Percentiles rank a stretch among this genome's conserved stretches.
Evolutionary conservation across 257 asterid genomes (phyloP).

Genomic region (Verbascum thapsus): DNA sequence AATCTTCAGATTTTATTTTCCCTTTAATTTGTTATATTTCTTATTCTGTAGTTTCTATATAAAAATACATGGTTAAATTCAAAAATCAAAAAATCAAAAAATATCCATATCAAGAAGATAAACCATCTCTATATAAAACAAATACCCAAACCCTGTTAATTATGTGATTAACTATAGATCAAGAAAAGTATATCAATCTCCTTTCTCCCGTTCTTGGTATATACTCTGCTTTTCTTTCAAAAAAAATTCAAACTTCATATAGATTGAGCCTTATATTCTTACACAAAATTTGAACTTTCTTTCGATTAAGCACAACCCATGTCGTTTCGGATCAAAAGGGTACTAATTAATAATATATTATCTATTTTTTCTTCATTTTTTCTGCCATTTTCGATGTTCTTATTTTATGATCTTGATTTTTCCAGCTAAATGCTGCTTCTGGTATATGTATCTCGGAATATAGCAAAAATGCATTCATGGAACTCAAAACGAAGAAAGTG

Average conservation of each 20-base stretch:
- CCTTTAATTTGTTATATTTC: no score
- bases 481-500: conserved; percentile 34
- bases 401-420: conserved; percentile 7
- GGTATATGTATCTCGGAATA: conserved; percentile 30
- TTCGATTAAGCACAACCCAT: conserved; percentile 7
- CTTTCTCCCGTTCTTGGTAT: neutral
- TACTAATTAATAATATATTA: no score
- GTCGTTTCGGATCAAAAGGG: conserved; percentile 33
- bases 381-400: neutral
- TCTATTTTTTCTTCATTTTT: neutral
- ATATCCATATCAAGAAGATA: no score
- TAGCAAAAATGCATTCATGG: conserved; percentile 33
- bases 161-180: neutral
- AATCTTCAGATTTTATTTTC: no score
- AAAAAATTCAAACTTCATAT: neutral
- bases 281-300: conserved; percentile 1
- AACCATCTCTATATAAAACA: no score
- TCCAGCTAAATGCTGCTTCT: conserved; percentile 30
- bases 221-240: conserved; percentile 1
- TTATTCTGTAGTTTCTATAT: no score
- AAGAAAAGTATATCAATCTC: neutral
- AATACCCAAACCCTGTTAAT: no score
- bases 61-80: no score
- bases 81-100: no score
- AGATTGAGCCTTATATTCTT: neutral